Conservation (phyloP, 371 early-diverging fungal genomes). For the Entomophthora muscae region DNA sequence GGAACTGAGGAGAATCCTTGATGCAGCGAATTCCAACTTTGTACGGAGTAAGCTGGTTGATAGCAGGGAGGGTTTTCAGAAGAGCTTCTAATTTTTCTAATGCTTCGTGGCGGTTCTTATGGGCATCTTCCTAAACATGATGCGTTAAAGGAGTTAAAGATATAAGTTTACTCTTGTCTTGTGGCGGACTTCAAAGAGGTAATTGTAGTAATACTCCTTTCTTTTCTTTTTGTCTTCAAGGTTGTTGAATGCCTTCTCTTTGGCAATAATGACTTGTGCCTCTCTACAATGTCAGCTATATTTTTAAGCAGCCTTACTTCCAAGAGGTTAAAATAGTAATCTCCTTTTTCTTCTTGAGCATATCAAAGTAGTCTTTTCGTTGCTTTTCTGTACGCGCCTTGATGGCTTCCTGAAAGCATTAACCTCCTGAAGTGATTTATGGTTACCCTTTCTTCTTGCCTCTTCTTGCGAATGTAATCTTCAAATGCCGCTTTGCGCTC, state of each 20-base stretch:
- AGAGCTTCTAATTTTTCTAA: slow-evolving; percentile 38
- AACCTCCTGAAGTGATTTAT: neutral
- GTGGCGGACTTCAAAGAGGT: slow-evolving; percentile 15
- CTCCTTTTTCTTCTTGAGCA: slow-evolving; percentile 15
- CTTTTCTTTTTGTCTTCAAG: slow-evolving; percentile 16
- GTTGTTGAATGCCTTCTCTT: slow-evolving; percentile 16
- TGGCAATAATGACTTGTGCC: slow-evolving; percentile 12
- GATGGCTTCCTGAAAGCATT: slow-evolving; percentile 15
- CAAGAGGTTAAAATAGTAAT: slow-evolving; percentile 1
- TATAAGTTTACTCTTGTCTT: slow-evolving; percentile 21
- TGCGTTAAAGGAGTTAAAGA: neutral
- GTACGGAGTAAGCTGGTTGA: slow-evolving; percentile 50
- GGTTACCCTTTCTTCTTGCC: slow-evolving; percentile 9
- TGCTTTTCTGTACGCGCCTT: slow-evolving; percentile 15
- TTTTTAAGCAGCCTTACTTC: neutral
- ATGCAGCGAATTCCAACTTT: slow-evolving; percentile 34
- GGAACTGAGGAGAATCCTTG: slow-evolving; percentile 24
- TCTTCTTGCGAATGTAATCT: slow-evolving; percentile 32
- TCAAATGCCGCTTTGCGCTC: slow-evolving; percentile 72
- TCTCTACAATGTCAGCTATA: neutral
- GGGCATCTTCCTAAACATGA: slow-evolving; percentile 27
- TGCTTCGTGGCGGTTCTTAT: slow-evolving; percentile 36
- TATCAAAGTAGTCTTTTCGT: slow-evolving; percentile 19
- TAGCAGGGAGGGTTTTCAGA: slow-evolving; percentile 33
- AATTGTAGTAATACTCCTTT: slow-evolving; percentile 13